Percentiles rank a stretch among this genome's conserved stretches.
Evolutionary conservation across 805 yeast species (phyloP).

Genomic region (Candida ficus): DNA sequence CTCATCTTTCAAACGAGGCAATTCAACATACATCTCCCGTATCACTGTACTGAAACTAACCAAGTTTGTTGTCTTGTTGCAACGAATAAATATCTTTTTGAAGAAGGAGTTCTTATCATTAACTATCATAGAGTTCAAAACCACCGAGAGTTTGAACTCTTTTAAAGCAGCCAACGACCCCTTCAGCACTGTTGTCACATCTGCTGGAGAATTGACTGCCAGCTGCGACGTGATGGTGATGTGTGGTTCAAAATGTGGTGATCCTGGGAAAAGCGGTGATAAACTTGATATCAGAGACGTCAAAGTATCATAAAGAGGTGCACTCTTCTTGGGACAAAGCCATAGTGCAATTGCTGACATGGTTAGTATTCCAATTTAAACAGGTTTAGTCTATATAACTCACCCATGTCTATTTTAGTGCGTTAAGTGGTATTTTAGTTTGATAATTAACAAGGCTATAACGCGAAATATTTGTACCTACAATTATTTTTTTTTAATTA

Average conservation of each 20-base stretch:
- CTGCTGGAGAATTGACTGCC: constrained; percentile 43
- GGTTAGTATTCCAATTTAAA: background rate
- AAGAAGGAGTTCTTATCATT: constrained; percentile 18
- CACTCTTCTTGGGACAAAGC: constrained; percentile 62
- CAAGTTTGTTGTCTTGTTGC: constrained; percentile 19
- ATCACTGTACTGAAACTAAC: constrained; percentile 40
- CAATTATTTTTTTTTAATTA: no score
- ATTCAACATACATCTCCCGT: constrained; percentile 49
- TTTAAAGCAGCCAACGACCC: constrained; percentile 52
- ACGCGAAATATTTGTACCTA: no score
- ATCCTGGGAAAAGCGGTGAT: constrained; percentile 66
- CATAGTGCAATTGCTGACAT: constrained; percentile 48
- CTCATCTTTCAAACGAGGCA: constrained; percentile 29
- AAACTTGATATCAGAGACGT: constrained; percentile 58
- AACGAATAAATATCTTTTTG: constrained; percentile 20
- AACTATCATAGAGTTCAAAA: constrained; percentile 14
- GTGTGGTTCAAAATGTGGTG: constrained; percentile 70
- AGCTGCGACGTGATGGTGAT: constrained; percentile 68
- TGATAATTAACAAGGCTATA: no score
- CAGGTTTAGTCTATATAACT: no score
- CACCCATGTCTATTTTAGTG: no score
- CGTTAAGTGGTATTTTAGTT: no score
- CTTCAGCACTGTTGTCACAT: constrained; percentile 53
- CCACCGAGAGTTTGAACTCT: constrained; percentile 9
- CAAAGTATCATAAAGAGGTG: constrained; percentile 51